These are phyloP conservation scores for Xylaria sp. DNA, from an alignment of 2,329 filamentous ascomycete genomes.

Conservation along the genomic window DNA sequence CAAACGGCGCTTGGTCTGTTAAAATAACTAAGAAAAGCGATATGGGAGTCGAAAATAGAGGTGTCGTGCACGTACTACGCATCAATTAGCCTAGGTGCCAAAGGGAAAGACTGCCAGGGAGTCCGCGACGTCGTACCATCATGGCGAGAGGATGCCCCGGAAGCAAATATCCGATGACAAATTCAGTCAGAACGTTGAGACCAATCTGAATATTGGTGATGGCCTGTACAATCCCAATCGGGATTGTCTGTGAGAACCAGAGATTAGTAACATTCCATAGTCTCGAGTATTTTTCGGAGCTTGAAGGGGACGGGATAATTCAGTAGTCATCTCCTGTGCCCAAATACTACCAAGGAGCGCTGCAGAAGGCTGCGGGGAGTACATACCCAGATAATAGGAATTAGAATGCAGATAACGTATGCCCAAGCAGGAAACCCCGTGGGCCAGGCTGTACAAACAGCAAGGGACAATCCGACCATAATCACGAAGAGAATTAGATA, in stretches of 20 bases:
- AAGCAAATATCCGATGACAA: conserved; percentile 78
- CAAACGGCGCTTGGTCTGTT: background rate
- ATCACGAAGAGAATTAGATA: conserved; percentile 62
- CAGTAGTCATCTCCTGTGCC: background rate
- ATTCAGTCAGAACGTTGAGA: conserved; percentile 75
- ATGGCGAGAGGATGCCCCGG: conserved; percentile 76
- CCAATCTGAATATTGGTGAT: conserved; percentile 72
- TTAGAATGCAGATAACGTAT: conserved; percentile 66
- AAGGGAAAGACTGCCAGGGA: background rate
- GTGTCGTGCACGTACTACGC: conserved; percentile 11
- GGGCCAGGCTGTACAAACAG: conserved; percentile 65
- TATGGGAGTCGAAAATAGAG: background rate
- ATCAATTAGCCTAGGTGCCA: conserved; percentile 2
- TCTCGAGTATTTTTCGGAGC: background rate
- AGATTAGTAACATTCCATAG: background rate
- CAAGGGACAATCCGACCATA: conserved; percentile 67
- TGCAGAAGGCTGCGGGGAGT: background rate
- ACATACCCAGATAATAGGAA: conserved; percentile 64
- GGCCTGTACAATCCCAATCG: conserved; percentile 67
- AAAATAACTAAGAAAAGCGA: too few relatives aligned
- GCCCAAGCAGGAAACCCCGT: conserved; percentile 70
- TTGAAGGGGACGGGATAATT: background rate
- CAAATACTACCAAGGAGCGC: background rate
- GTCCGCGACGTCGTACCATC: conserved; percentile 59
- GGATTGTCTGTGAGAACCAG: conserved; percentile 19